Conservation (phyloP, 768 basidiomycete genomes). For the Amanita inopinata region DNA sequence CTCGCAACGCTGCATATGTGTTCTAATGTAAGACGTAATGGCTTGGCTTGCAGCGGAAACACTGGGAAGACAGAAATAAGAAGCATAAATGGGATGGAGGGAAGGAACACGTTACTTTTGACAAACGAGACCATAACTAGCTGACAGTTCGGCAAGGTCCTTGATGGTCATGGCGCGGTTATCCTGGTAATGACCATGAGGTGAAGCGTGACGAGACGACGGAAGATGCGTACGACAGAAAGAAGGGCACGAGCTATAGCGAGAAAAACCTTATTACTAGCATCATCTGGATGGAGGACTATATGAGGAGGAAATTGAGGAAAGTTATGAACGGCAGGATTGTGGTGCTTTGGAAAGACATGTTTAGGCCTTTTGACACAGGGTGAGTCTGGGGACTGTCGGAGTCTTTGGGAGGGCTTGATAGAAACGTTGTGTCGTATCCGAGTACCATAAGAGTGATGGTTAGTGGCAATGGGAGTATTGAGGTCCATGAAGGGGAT, state of each 20-base stretch:
- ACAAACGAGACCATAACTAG: slow-evolving; percentile 55
- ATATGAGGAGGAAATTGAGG: slow-evolving; percentile 52
- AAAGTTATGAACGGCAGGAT: too few species aligned
- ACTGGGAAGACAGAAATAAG: slow-evolving; percentile 25
- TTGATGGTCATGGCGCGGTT: slow-evolving; percentile 84
- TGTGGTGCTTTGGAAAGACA: too few species aligned
- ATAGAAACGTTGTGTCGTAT: slow-evolving; percentile 43
- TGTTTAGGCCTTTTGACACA: too few species aligned
- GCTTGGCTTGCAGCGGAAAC: slow-evolving; percentile 73
- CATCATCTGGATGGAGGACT: slow-evolving; percentile 68
- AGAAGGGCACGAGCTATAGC: slow-evolving; percentile 66
- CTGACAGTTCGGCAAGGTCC: slow-evolving; percentile 67
- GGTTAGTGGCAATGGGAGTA: slow-evolving; percentile 13
- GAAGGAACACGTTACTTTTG: slow-evolving; percentile 48
- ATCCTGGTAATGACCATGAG: slow-evolving; percentile 33
- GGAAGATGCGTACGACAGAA: slow-evolving; percentile 49
- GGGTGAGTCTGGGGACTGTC: slow-evolving; percentile 36
- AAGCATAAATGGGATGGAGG: slow-evolving; percentile 11
- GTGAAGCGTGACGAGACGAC: slow-evolving; percentile 14
- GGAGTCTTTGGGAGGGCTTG: slow-evolving; percentile 41
- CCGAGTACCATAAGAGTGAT: slow-evolving; percentile 44
- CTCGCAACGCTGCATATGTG: slow-evolving; percentile 65
- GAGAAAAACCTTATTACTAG: slow-evolving; percentile 59
- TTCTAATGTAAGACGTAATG: slow-evolving; percentile 74
- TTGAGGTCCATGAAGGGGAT: slow-evolving; percentile 16